A percentile compares a stretch with the other conserved stretches of the same genome.
phyloP scores from a whole-genome alignment of 169 alveolate genomes.

The Pseudocohnilembus persalinus region DNA sequence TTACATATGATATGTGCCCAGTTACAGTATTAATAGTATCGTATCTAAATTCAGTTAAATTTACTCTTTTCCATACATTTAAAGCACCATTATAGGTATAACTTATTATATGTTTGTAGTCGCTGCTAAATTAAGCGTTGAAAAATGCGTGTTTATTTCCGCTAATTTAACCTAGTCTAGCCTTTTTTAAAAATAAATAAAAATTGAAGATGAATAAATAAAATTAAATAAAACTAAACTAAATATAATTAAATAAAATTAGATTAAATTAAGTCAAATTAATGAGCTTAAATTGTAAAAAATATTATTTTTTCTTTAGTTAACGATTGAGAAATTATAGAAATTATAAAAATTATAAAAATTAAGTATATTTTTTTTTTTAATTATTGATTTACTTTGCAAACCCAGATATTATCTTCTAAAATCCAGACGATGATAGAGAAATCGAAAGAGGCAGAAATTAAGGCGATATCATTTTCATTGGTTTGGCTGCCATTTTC shows the following conservation, averaged over 20 bases:
- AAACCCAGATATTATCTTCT: constrained; percentile 36
- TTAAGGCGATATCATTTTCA: constrained; percentile 44
- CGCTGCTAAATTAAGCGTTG: constrained; percentile 57
- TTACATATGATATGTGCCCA: constrained; percentile 81
- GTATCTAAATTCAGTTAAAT: constrained; percentile 49
- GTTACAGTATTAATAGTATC: constrained; percentile 56
- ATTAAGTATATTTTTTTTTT: too few relatives aligned
- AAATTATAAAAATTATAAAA: too few relatives aligned
- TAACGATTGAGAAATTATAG: too few relatives aligned
- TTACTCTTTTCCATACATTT: constrained; percentile 68
- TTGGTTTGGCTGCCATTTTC: neutral
- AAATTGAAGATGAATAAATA: too few relatives aligned
- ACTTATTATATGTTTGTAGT: constrained; percentile 59
- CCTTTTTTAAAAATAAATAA: neutral
- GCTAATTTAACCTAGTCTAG: constrained; percentile 74
- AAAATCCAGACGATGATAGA: constrained; percentile 69
- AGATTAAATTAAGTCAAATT: neutral
- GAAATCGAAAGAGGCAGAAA: constrained; percentile 76
- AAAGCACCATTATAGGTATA: constrained; percentile 82
- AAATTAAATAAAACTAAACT: constrained; percentile 56
- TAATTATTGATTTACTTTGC: constrained; percentile 46
- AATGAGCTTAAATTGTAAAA: too few relatives aligned
- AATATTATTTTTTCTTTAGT: too few relatives aligned
- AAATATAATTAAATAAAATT: constrained; percentile 33
- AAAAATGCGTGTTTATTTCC: constrained; percentile 78